Conservation (phyloP, 2,329 filamentous ascomycete species). For the Aureobasidium zeae region DNA sequence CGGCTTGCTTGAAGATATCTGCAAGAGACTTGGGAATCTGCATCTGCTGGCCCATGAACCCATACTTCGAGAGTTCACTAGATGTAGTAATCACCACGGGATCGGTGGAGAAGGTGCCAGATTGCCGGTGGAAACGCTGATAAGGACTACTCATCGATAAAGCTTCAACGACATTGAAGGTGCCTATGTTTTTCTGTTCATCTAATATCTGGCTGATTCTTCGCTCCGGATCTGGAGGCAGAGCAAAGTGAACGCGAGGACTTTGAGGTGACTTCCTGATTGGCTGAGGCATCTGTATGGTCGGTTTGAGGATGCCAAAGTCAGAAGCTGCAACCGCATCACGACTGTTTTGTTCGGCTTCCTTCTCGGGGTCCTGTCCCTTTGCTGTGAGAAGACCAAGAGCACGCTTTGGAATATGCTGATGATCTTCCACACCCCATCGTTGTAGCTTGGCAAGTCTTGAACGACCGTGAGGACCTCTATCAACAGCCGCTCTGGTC, state of each 20-base stretch:
- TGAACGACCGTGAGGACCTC: constrained; percentile 15
- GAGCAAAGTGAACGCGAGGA: not conserved
- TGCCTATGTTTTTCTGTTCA: constrained; percentile 7
- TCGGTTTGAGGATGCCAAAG: constrained; percentile 11
- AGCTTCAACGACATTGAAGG: constrained; percentile 11
- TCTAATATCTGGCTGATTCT: not conserved
- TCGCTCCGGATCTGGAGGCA: not conserved
- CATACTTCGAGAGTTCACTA: not conserved
- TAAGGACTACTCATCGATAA: constrained; percentile 31
- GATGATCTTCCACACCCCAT: constrained; percentile 13
- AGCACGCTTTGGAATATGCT: constrained; percentile 3
- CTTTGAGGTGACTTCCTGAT: not conserved
- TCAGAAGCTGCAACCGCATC: constrained; percentile 5
- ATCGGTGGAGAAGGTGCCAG: constrained; percentile 40
- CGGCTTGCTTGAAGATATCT: constrained; percentile 16
- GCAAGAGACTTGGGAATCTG: constrained; percentile 13
- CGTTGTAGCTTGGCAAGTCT: constrained; percentile 15
- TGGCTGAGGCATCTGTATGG: not conserved
- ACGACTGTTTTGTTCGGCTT: constrained; percentile 9
- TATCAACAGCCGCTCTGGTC: constrained; percentile 14
- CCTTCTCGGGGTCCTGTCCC: not conserved
- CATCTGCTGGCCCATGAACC: constrained; percentile 5
- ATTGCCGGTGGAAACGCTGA: constrained; percentile 32
- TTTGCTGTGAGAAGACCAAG: constrained; percentile 14
- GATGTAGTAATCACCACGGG: constrained; percentile 8